Base-by-base conservation (phyloP, 139 green algal species). In the Yamagishiella unicocca region DNA sequence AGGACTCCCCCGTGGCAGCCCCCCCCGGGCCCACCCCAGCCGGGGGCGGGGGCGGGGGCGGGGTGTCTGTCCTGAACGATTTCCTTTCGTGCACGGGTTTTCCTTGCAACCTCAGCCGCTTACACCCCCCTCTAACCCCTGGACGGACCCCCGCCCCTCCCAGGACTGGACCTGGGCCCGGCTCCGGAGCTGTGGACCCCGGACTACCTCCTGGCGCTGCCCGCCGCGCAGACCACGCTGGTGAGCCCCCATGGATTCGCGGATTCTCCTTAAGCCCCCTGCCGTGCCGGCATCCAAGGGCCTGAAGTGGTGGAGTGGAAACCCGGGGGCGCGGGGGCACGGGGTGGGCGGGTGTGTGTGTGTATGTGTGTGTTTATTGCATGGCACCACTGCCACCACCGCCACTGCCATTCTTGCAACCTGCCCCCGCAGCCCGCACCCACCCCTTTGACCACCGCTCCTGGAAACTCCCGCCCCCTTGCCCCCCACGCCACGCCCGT, bases 111-210 rank as follows among this genome's bases (percentile, higher is more conserved):
- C n/a, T n/a, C n/a, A n/a, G n/a, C 50, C 50, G 17, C 50, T 58
- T 58, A 58, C 50, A 12, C 50, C 50, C 50, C 64, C 21, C 64
- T 9, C 35, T 22, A n/a, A n/a, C n/a, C n/a, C n/a, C n/a, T n/a
- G n/a, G n/a, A n/a, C n/a, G n/a, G n/a, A n/a, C n/a, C 45, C 22
- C 81, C 14, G 40, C 2, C 81, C 14, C 43, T 67, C 22, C 46
- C 72, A 78, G 90, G 92, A 12, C 40, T 93, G 55, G 88, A 93
- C 83, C 55, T 93, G 37, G 92, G 92, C 31, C 87, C 87, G 2
- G 86, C 83, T 0, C 38, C 81, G 37, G 29, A n/a, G 6, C 68
- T 50, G 42, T 95, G 93, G 89, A 89, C 84, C 21, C 61, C 90
- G 29, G 73, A 79, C 0, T 92, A 94, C 71, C 82, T 95, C 29